Evolutionary conservation across 2,329 filamentous ascomycete genomes (phyloP).

Genomic region (Trichoderma koningii): DNA sequence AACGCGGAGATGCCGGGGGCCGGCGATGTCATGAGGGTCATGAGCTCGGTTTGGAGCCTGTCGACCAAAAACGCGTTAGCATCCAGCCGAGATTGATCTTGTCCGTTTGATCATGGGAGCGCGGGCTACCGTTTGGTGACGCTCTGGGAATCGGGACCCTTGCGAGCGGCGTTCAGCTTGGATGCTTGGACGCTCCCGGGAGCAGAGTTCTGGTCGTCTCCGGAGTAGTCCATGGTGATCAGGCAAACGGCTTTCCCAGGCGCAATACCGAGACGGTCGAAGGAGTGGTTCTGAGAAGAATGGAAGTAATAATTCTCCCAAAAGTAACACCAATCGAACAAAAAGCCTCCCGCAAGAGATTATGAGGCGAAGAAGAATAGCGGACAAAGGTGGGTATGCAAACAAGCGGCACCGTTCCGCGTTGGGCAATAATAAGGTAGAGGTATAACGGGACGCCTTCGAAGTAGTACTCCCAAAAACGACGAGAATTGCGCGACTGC

Average conservation of each 20-base stretch:
- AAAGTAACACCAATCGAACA: constrained; percentile 8
- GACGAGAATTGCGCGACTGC: background rate
- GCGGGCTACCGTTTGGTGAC: constrained; percentile 70
- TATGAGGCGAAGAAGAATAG: background rate
- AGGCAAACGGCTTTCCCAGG: background rate
- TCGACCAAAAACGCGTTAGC: background rate
- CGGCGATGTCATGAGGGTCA: constrained; percentile 96
- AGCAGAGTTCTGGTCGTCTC: constrained; percentile 66
- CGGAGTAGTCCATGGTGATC: constrained; percentile 47
- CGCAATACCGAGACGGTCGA: background rate
- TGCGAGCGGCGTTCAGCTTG: constrained; percentile 61
- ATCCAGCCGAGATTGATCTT: background rate
- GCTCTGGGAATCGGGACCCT: constrained; percentile 67
- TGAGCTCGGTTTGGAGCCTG: constrained; percentile 94
- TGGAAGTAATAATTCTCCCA: background rate
- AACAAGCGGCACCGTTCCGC: constrained; percentile 24
- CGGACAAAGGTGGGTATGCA: constrained; percentile 12
- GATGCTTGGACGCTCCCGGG: constrained; percentile 62
- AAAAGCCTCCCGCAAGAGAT: background rate
- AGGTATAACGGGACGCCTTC: background rate
- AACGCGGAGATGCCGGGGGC: constrained; percentile 95
- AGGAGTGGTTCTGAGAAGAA: background rate
- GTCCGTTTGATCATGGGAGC: background rate
- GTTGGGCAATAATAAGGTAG: constrained; percentile 16
- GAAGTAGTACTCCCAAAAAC: background rate